phyloP scores from a whole-genome alignment of 805 yeast genomes.

The Candida berthetii region DNA sequence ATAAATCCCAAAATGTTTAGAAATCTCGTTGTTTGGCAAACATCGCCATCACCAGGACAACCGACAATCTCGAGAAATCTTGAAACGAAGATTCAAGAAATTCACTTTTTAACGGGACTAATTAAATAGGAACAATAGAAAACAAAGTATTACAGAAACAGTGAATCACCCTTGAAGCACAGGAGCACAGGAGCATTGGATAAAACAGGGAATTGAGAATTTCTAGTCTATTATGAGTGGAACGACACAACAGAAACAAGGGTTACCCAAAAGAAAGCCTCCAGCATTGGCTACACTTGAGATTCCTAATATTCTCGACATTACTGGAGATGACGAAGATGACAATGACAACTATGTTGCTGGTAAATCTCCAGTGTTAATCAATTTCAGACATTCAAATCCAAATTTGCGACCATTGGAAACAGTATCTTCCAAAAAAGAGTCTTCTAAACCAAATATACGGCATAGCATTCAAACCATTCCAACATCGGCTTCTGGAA shows the following conservation, averaged over 20 bases:
- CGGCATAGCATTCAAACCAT: conserved; percentile 1
- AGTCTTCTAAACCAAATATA: not conserved
- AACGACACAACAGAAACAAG: not conserved
- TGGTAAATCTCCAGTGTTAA: not conserved
- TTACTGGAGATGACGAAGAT: not conserved
- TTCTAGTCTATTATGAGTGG: too few species aligned
- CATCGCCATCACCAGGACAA: too few species aligned
- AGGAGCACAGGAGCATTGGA: too few species aligned
- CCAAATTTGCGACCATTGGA: conserved; percentile 19
- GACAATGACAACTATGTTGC: not conserved
- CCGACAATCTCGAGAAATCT: too few species aligned
- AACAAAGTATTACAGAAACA: too few species aligned
- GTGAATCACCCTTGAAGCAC: too few species aligned
- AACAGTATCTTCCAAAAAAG: conserved; percentile 1
- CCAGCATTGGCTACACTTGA: not conserved
- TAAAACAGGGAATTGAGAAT: too few species aligned
- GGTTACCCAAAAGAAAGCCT: not conserved
- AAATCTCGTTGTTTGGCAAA: too few species aligned
- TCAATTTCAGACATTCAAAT: conserved; percentile 6
- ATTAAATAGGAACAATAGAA: too few species aligned
- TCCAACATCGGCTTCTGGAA: conserved; percentile 1
- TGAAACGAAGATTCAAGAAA: too few species aligned
- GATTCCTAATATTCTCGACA: not conserved
- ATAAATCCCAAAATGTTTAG: too few species aligned
- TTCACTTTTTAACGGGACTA: too few species aligned